Evolutionary conservation across 192 early-diverging fungal species (phyloP).

Genomic region (Chytriomyces sp.): DNA sequence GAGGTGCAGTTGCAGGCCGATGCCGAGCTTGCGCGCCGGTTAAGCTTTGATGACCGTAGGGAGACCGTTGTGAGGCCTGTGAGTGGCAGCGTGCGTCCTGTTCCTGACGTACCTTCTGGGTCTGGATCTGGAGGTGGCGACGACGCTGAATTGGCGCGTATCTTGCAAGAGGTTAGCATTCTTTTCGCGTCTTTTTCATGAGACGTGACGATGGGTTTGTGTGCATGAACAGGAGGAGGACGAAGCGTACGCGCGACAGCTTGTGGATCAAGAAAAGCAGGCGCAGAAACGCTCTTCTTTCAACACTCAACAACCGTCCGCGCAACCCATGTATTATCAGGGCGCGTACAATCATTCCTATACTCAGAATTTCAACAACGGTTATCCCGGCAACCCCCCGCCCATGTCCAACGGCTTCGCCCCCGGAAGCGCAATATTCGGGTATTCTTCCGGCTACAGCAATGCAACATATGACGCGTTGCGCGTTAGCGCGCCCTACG

Average conservation of each 20-base stretch:
- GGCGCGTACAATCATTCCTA: no score
- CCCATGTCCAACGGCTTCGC: no score
- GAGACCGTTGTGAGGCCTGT: neutral
- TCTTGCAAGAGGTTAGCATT: neutral
- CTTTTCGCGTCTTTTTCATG: neutral
- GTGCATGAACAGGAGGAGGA: neutral
- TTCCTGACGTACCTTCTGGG: neutral
- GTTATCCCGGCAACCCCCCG: no score
- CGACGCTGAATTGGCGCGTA: slow-evolving; percentile 6
- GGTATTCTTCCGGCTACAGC: no score
- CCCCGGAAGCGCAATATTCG: no score
- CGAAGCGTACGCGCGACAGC: neutral
- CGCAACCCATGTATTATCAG: no score
- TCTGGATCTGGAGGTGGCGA: neutral
- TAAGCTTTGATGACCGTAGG: neutral
- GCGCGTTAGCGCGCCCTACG: neutral
- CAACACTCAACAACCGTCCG: no score
- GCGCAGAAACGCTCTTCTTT: neutral
- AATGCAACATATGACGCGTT: neutral
- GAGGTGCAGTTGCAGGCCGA: neutral
- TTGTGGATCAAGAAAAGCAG: neutral
- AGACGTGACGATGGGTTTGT: neutral
- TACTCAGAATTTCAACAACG: no score
- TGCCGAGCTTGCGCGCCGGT: neutral
- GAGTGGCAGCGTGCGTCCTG: neutral